Conservation (phyloP, 2,329 filamentous ascomycete genomes). For the Colletotrichum acutatum region DNA sequence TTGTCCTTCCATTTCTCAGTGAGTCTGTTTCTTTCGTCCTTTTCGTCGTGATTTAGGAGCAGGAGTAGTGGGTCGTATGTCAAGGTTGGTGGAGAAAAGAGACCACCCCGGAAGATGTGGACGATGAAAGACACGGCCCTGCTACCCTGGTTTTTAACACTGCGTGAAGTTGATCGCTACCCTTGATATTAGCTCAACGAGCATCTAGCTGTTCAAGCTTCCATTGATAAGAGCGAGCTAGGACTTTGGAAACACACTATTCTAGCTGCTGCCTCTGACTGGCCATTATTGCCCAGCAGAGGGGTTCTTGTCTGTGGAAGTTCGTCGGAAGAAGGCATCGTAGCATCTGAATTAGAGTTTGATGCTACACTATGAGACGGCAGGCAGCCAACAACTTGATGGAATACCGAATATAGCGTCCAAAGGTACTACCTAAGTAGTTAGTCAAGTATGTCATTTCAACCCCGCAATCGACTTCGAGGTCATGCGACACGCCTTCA, state of each 20-base stretch:
- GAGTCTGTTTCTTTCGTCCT: constrained; percentile 42
- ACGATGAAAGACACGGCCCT: not conserved
- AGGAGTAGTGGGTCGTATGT: constrained; percentile 9
- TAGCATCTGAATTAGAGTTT: not conserved
- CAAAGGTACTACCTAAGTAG: too few relatives aligned
- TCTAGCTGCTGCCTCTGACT: not conserved
- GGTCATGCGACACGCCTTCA: not conserved
- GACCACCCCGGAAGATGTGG: constrained; percentile 15
- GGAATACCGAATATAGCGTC: too few relatives aligned
- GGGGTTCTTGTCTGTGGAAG: not conserved
- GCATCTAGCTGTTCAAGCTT: not conserved
- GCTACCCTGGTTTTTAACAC: not conserved
- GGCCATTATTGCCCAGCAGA: not conserved
- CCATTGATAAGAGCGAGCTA: not conserved
- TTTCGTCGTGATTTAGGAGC: constrained; percentile 13
- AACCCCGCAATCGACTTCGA: constrained; percentile 1
- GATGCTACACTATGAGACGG: too few relatives aligned
- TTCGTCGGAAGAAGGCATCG: not conserved
- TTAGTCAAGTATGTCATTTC: not conserved
- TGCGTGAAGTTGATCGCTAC: not conserved
- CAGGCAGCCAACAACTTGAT: too few relatives aligned
- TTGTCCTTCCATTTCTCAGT: constrained; percentile 51
- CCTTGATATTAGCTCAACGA: not conserved
- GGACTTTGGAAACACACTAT: not conserved
- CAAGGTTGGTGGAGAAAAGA: constrained; percentile 7